Evolutionary conservation across 108 stramenopile species (phyloP).

Genomic region (Ochromonas danica): DNA sequence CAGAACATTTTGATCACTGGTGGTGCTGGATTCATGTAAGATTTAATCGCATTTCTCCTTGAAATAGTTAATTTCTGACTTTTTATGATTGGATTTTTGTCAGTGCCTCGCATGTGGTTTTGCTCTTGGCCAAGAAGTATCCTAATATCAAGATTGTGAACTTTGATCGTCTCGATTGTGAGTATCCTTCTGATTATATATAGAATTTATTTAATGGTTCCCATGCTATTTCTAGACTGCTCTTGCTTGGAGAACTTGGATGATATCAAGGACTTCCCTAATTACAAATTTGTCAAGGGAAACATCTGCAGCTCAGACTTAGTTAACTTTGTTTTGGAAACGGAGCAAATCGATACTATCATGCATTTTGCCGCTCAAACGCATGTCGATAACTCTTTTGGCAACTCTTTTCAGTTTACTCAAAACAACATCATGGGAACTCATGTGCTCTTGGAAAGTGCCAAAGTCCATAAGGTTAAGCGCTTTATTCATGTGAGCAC

Average conservation of each 20-base stretch:
- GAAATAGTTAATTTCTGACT: neutral
- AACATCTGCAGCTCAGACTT: conserved; percentile 89
- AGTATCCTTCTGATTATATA: conserved; percentile 7
- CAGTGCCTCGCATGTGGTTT: conserved; percentile 92
- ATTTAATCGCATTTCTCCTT: neutral
- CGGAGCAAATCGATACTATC: conserved; percentile 92
- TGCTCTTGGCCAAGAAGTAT: conserved; percentile 88
- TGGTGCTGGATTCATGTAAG: conserved; percentile 74
- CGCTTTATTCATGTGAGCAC: conserved; percentile 96
- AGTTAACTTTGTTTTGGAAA: conserved; percentile 81
- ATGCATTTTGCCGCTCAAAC: conserved; percentile 99
- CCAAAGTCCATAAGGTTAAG: conserved; percentile 76
- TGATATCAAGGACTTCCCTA: conserved; percentile 53
- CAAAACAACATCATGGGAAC: conserved; percentile 96
- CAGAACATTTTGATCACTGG: conserved; percentile 90
- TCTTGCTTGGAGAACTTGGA: conserved; percentile 88
- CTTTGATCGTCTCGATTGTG: conserved; percentile 86
- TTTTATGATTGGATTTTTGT: conserved; percentile 47
- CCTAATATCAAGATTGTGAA: conserved; percentile 93
- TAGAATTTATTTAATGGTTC: neutral
- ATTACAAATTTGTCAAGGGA: conserved; percentile 97
- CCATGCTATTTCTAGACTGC: conserved; percentile 61
- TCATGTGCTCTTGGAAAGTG: conserved; percentile 94
- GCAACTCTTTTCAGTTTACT: conserved; percentile 97
- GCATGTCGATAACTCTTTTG: conserved; percentile 95